Percentiles rank a stretch among this genome's conserved stretches.
phyloP scores from a whole-genome alignment of 257 asterid species.

The Cruciata laevipes region DNA sequence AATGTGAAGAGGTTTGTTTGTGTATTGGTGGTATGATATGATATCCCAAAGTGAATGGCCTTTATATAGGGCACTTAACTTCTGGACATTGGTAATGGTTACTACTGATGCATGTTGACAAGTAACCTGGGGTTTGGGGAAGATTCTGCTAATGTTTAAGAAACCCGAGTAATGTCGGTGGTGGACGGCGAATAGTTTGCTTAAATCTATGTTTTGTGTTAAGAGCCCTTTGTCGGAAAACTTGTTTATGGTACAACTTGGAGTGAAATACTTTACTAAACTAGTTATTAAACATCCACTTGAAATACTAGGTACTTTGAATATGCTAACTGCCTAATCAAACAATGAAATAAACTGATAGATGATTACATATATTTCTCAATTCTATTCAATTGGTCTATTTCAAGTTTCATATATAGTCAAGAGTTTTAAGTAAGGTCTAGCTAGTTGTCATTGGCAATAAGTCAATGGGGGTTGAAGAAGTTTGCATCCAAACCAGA shows the following conservation, averaged over 20 bases:
- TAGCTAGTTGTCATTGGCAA: too few species aligned
- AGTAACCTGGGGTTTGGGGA: not conserved
- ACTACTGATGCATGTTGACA: not conserved
- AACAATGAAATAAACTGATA: too few species aligned
- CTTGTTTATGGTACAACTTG: not conserved
- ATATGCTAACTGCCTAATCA: too few species aligned
- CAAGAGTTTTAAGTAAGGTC: too few species aligned
- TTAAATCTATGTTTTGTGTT: conserved; percentile 6
- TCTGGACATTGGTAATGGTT: not conserved
- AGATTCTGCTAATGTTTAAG: conserved; percentile 3
- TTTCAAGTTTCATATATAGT: too few species aligned
- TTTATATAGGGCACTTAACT: not conserved
- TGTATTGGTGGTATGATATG: not conserved
- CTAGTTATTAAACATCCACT: too few species aligned
- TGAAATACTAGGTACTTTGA: too few species aligned
- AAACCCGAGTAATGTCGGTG: conserved; percentile 31
- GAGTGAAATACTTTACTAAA: not conserved
- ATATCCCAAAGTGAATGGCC: not conserved
- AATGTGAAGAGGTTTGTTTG: not conserved
- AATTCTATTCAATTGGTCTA: too few species aligned
- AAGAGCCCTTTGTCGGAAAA: not conserved
- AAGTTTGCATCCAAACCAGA: conserved; percentile 63
- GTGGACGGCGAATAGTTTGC: conserved; percentile 34
- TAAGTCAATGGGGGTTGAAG: conserved; percentile 46
- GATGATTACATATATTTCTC: too few species aligned